Percentiles rank a stretch among this genome's conserved stretches.
These are phyloP conservation scores for Podospora conica DNA, from an alignment of 495 filamentous ascomycete species.

Conservation along the genomic window DNA sequence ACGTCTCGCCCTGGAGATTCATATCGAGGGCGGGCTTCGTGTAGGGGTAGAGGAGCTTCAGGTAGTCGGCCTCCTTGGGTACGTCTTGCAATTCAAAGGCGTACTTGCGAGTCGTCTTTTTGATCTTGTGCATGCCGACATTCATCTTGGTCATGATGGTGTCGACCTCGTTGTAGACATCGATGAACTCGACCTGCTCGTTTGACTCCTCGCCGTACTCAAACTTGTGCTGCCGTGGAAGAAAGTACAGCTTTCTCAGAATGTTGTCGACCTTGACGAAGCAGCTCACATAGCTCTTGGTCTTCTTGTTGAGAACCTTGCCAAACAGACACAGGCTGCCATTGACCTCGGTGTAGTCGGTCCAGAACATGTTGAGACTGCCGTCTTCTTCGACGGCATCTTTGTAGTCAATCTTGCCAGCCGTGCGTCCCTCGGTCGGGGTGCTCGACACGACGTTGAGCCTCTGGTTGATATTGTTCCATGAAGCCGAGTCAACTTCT, in stretches of 20 bases:
- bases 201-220: slow-evolving; percentile 59
- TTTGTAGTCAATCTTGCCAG: slow-evolving; percentile 74
- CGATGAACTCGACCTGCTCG: slow-evolving; percentile 79
- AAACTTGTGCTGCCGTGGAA: slow-evolving; percentile 64
- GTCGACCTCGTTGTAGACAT: slow-evolving; percentile 86
- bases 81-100: slow-evolving; percentile 88
- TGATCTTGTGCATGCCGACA: slow-evolving; percentile 89
- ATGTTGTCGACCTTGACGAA: slow-evolving; percentile 97
- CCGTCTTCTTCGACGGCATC: slow-evolving; percentile 88
- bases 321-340: slow-evolving; percentile 91
- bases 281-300: slow-evolving; percentile 72
- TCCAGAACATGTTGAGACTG: slow-evolving; percentile 91
- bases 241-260: slow-evolving; percentile 84
- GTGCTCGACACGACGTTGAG: slow-evolving; percentile 72
- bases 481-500: slow-evolving; percentile 69
- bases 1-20: slow-evolving; percentile 73
- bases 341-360: slow-evolving; percentile 90
- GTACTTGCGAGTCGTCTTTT: slow-evolving; percentile 82
- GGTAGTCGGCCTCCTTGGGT: slow-evolving; percentile 81
- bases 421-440: slow-evolving; percentile 50
- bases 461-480: slow-evolving; percentile 81
- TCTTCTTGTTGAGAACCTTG: slow-evolving; percentile 89
- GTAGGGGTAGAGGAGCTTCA: slow-evolving; percentile 93
- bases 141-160: slow-evolving; percentile 74
- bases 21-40: slow-evolving; percentile 57